Base-by-base conservation (phyloP, 2,329 filamentous ascomycete genomes). In the Venturia effusa region DNA sequence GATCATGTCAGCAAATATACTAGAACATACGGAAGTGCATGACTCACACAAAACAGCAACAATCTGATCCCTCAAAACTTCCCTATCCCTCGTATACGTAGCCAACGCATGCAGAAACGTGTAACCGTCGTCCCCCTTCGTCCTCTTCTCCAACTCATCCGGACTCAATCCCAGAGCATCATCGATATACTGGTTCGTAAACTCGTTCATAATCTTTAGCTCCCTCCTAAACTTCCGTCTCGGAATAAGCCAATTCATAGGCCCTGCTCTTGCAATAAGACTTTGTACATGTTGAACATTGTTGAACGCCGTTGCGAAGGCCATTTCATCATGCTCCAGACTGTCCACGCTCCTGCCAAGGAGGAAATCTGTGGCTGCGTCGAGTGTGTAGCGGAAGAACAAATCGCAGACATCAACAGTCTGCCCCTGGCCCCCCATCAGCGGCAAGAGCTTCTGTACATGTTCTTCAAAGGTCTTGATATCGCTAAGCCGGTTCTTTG, bases 71-170 rank as follows among this genome's bases (percentile, higher is more conserved):
- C 91, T 89, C 17, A 97, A 82, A 4, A 91, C 83, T 63, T 81
- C 83, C 30, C 77, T 73, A 66, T 81, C 78, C 40, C 89, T 85
- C 0, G 92, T 96, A 77, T 90, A 92, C 45, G 82, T 81, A 55
- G 91, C 90, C 2, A 97, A 83, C 37, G 90, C 89, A 75, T 96
- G 89, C 24, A 96, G 82, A 77, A 97, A 96, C 1, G 89, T 95
- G 74, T 94, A 92, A 59, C 82, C 83, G 67, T 82, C 78, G 71
- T 89, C 88, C 10, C 84, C 84, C 71, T 89, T 91, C 64, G 83
- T 83, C 76, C 88, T 90, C 66, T 85, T 81, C 60, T 87, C 84
- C 1, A 95, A 83, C 73, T 96, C 89, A 39, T 85, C 84, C 0
- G 84, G 82, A 1, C 83, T 84, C 40, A 96, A 81, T 4, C 80